Conservation (phyloP, 2,329 filamentous ascomycete species). For the Orbilia ellipsospora region DNA sequence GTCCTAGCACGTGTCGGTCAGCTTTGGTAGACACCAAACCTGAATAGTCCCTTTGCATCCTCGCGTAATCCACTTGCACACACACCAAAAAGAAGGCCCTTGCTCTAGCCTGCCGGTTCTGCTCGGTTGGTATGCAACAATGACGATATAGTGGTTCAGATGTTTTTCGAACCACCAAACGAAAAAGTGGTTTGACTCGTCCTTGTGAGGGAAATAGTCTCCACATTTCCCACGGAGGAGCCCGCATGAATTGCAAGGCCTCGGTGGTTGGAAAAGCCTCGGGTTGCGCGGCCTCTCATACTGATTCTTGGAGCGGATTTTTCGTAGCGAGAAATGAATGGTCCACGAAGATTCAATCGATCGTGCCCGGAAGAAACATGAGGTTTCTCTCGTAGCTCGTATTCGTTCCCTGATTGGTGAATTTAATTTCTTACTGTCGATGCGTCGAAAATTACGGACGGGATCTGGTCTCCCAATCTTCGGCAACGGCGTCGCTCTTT, state of each 20-base stretch:
- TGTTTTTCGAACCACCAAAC: slow-evolving; percentile 13
- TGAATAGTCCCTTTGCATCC: slow-evolving; percentile 11
- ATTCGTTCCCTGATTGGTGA: slow-evolving; percentile 31
- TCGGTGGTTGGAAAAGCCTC: neutral
- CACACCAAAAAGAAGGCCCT: slow-evolving; percentile 13
- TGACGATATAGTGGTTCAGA: slow-evolving; percentile 54
- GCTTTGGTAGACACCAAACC: slow-evolving; percentile 20
- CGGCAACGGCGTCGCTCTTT: slow-evolving; percentile 1
- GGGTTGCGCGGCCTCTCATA: slow-evolving; percentile 28
- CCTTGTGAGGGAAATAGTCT: slow-evolving; percentile 6
- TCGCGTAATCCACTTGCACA: slow-evolving; percentile 27
- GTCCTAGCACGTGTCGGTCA: slow-evolving; percentile 49
- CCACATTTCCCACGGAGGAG: slow-evolving; percentile 35
- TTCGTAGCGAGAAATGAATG: neutral
- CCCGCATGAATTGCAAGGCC: slow-evolving; percentile 25
- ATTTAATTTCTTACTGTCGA: slow-evolving; percentile 33
- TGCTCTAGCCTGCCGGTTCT: slow-evolving; percentile 44
- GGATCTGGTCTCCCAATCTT: neutral
- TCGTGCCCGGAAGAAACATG: neutral
- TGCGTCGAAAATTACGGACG: neutral
- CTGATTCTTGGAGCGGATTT: neutral
- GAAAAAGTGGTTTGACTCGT: slow-evolving; percentile 32
- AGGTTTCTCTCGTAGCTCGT: slow-evolving; percentile 1
- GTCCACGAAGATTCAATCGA: neutral
- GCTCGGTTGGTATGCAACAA: slow-evolving; percentile 55